These are phyloP conservation scores for Saturnispora saitoi DNA, from an alignment of 805 yeast species.

Conservation along the genomic window DNA sequence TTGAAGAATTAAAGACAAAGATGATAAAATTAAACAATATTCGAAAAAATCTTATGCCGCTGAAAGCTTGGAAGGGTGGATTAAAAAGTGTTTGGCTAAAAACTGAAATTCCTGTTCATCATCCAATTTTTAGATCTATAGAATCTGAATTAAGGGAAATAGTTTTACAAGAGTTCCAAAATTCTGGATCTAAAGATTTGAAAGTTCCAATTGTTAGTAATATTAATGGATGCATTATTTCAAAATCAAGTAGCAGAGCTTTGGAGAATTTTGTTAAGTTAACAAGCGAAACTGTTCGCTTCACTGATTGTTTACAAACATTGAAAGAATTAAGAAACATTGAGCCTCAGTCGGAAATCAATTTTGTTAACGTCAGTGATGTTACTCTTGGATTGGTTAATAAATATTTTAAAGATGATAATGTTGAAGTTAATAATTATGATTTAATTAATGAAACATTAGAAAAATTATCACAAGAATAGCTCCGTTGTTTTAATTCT, in stretches of 20 bases:
- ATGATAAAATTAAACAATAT: conserved; percentile 12
- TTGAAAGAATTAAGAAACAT: conserved; percentile 7
- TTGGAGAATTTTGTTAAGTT: conserved; percentile 24
- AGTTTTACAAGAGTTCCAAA: conserved; percentile 10
- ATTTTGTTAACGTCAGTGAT: conserved; percentile 26
- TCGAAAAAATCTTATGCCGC: conserved; percentile 11
- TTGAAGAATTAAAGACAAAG: conserved; percentile 12
- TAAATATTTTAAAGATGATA: conserved; percentile 18
- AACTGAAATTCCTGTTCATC: conserved; percentile 29
- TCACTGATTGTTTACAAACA: conserved; percentile 25
- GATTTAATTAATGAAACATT: conserved; percentile 12
- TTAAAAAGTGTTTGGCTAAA: conserved; percentile 23
- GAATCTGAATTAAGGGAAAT: conserved; percentile 17
- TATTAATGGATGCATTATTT: conserved; percentile 21
- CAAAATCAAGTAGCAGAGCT: conserved; percentile 14
- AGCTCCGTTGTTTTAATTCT: not conserved
- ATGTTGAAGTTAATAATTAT: conserved; percentile 4
- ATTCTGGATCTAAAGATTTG: conserved; percentile 10
- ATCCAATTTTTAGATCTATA: conserved; percentile 25
- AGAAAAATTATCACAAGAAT: not conserved
- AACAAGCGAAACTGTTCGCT: conserved; percentile 28
- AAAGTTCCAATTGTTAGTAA: conserved; percentile 25
- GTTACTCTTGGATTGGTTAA: conserved; percentile 23
- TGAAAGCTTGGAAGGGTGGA: conserved; percentile 20
- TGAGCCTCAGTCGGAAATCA: conserved; percentile 9